These are phyloP conservation scores for Penicillium sp. DNA, from an alignment of 2,329 filamentous ascomycete species.

Conservation along the genomic window DNA sequence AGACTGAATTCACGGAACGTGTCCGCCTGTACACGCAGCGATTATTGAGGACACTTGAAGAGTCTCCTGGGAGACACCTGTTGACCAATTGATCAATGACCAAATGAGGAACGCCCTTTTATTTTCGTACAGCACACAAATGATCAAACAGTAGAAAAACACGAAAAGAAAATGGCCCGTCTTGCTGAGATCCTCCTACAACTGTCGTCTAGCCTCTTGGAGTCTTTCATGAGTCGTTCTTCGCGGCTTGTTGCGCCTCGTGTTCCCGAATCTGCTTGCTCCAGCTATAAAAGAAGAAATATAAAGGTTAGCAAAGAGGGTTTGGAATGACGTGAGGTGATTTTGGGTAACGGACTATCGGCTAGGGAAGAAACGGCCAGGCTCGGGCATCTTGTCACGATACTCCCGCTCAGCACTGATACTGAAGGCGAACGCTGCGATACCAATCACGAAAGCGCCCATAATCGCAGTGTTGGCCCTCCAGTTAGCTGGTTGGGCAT, in stretches of 20 bases:
- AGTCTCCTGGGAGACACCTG: conserved; percentile 39
- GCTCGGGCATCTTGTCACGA: conserved; percentile 72
- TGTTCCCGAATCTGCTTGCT: conserved; percentile 70
- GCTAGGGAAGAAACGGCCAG: conserved; percentile 76
- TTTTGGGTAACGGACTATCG: conserved; percentile 64
- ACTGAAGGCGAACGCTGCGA: conserved; percentile 67
- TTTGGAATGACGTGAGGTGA: conserved; percentile 1
- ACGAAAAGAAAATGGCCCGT: conserved; percentile 28
- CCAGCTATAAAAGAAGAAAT: conserved; percentile 53
- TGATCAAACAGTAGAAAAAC: conserved; percentile 34
- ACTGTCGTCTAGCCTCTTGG: conserved; percentile 18
- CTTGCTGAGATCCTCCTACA: conserved; percentile 27
- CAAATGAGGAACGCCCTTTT: conserved; percentile 38
- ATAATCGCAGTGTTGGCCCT: conserved; percentile 83
- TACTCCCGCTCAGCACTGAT: conserved; percentile 72
- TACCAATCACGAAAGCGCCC: conserved; percentile 64
- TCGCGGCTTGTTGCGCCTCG: conserved; percentile 53
- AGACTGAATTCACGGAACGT: conserved; percentile 45
- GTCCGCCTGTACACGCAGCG: conserved; percentile 46
- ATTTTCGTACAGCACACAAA: conserved; percentile 40
- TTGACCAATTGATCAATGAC: conserved; percentile 36
- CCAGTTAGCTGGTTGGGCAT: conserved; percentile 92
- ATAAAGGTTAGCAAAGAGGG: conserved; percentile 19
- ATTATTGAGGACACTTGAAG: conserved; percentile 41
- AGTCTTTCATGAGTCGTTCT: conserved; percentile 39